phyloP scores from a whole-genome alignment of 2,329 filamentous ascomycete genomes.

The Periconia sp. region DNA sequence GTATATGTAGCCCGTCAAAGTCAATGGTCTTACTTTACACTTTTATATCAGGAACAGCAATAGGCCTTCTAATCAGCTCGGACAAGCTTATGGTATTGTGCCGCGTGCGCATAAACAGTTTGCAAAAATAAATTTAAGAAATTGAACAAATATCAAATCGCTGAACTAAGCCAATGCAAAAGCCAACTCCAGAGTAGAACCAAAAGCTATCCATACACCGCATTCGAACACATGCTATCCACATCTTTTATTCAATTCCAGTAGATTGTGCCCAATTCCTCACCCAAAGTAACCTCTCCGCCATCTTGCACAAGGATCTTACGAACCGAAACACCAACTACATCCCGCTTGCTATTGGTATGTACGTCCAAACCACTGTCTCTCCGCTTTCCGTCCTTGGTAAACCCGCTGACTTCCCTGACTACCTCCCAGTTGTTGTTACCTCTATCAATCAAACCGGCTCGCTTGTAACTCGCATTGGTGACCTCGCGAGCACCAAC shows the following conservation, averaged over 20 bases:
- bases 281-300: conserved; percentile 30
- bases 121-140: too few species aligned
- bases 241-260: conserved; percentile 20
- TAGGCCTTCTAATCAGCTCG: too few species aligned
- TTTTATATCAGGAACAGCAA: too few species aligned
- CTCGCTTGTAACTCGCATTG: conserved; percentile 41
- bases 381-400: conserved; percentile 30
- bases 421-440: conserved; percentile 34
- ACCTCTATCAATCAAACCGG: conserved; percentile 32
- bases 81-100: too few species aligned
- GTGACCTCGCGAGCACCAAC: conserved; percentile 31
- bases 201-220: too few species aligned
- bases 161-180: too few species aligned
- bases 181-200: too few species aligned
- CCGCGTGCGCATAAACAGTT: too few species aligned
- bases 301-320: conserved; percentile 28
- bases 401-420: conserved; percentile 32
- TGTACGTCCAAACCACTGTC: conserved; percentile 33
- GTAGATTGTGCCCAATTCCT: conserved; percentile 32
- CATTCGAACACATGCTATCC: too few species aligned
- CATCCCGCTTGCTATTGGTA: conserved; percentile 38
- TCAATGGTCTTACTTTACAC: too few species aligned
- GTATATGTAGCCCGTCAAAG: too few species aligned
- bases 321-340: conserved; percentile 36
- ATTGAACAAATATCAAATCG: too few species aligned